These are phyloP conservation scores for Naganishia vaughanmartiniae DNA, from an alignment of 768 basidiomycete genomes.

Conservation along the genomic window DNA sequence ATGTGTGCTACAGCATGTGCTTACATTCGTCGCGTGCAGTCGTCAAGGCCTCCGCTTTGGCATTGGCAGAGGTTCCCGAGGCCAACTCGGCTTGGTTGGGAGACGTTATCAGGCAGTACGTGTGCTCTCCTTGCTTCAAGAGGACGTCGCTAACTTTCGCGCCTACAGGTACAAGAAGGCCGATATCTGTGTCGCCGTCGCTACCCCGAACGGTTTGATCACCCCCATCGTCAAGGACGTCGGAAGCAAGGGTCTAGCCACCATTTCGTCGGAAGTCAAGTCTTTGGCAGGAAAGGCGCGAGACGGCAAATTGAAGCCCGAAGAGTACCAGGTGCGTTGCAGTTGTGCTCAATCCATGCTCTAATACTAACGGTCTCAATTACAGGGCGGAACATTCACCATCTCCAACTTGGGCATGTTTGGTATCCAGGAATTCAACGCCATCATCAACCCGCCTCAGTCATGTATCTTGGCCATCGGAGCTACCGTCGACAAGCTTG, in stretches of 20 bases:
- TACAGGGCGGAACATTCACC: constrained; percentile 91
- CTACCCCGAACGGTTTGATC: constrained; percentile 91
- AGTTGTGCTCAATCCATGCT: not conserved
- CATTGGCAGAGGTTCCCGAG: constrained; percentile 90
- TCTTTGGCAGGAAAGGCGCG: constrained; percentile 89
- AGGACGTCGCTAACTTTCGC: constrained; percentile 15
- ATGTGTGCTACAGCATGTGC: not conserved
- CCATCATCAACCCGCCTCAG: constrained; percentile 98
- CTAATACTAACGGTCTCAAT: not conserved
- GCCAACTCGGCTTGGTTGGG: constrained; percentile 98
- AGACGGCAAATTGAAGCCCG: constrained; percentile 89
- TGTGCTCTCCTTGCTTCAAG: constrained; percentile 25
- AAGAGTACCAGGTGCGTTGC: constrained; percentile 77
- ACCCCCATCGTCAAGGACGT: constrained; percentile 95
- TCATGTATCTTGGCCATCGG: constrained; percentile 97
- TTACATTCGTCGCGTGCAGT: constrained; percentile 50
- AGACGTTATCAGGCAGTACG: constrained; percentile 90
- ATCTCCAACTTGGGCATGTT: constrained; percentile 99
- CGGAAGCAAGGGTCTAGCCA: constrained; percentile 84
- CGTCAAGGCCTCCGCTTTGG: constrained; percentile 87
- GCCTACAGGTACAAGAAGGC: constrained; percentile 78
- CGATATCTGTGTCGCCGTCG: constrained; percentile 94
- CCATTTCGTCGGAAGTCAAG: constrained; percentile 90
- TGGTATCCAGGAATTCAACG: constrained; percentile 83
- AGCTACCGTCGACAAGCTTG: constrained; percentile 75